A percentile compares a stretch with the other conserved stretches of the same genome.
These are phyloP conservation scores for Nakaseomyces kungkrabaensis DNA, from an alignment of 1,139 yeast species.

Conservation along the genomic window DNA sequence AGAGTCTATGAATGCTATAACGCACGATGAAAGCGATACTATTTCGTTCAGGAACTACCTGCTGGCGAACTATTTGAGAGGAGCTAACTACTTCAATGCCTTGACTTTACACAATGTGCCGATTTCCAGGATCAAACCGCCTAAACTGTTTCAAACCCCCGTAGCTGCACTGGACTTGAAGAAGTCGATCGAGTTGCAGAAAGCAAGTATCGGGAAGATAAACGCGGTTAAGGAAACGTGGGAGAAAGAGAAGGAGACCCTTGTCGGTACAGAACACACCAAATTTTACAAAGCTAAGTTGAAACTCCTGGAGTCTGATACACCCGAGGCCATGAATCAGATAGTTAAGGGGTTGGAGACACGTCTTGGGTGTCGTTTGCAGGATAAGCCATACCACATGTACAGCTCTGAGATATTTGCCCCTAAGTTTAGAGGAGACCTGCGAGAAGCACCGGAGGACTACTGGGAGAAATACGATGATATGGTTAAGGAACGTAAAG, in stretches of 20 bases:
- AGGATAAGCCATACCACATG: neutral
- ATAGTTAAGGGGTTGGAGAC: neutral
- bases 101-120: slow-evolving; percentile 21
- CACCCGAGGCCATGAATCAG: neutral
- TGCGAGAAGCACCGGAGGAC: slow-evolving; percentile 22
- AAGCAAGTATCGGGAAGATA: neutral
- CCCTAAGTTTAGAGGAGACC: slow-evolving; percentile 14
- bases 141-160: slow-evolving; percentile 10
- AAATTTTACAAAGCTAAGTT: neutral
- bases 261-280: neutral
- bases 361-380: neutral
- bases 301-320: neutral
- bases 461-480: slow-evolving; percentile 23
- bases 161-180: neutral
- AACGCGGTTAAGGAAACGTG: neutral
- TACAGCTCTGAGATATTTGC: slow-evolving; percentile 1
- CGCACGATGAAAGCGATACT: slow-evolving; percentile 29
- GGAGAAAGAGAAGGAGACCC: neutral
- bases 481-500: slow-evolving; percentile 9
- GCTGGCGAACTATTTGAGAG: slow-evolving; percentile 18
- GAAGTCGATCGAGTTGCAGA: neutral
- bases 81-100: slow-evolving; percentile 18
- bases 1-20: slow-evolving; percentile 17
- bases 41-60: slow-evolving; percentile 24
- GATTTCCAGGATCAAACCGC: slow-evolving; percentile 15